Evolutionary conservation across 2,329 filamentous ascomycete genomes (phyloP).

Genomic region (Penicillium concentricum): DNA sequence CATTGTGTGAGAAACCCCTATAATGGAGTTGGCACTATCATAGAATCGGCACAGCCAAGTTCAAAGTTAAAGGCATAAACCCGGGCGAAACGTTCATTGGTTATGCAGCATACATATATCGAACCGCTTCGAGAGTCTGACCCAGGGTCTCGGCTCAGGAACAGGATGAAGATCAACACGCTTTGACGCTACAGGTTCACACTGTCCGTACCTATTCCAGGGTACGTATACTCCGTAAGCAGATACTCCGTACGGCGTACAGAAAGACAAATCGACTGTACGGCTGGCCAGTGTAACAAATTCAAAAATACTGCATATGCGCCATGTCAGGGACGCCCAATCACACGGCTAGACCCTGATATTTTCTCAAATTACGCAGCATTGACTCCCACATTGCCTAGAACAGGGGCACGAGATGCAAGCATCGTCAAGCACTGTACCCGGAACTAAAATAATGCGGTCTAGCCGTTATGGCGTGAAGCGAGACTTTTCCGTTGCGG

Average conservation of each 20-base stretch:
- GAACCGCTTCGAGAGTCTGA: conserved; percentile 6
- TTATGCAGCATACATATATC: not conserved
- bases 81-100: conserved; percentile 3
- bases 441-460: conserved; percentile 5
- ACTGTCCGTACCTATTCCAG: not conserved
- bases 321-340: conserved; percentile 5
- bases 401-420: conserved; percentile 8
- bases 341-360: not conserved
- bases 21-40: conserved; percentile 20
- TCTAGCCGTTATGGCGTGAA: conserved; percentile 10
- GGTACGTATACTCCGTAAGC: too few species aligned
- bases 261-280: not conserved
- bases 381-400: conserved; percentile 5
- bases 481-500: conserved; percentile 16
- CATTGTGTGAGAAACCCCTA: conserved; percentile 11
- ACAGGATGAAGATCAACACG: conserved; percentile 15
- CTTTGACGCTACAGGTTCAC: not conserved
- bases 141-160: conserved; percentile 11
- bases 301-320: not conserved
- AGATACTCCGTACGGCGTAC: too few species aligned
- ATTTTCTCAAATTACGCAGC: not conserved
- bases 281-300: not conserved
- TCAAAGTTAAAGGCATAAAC: not conserved
- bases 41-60: conserved; percentile 8
- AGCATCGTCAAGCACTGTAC: conserved; percentile 19